Conservation (phyloP, 2,329 filamentous ascomycete genomes). For the Colletotrichum destructivum region DNA sequence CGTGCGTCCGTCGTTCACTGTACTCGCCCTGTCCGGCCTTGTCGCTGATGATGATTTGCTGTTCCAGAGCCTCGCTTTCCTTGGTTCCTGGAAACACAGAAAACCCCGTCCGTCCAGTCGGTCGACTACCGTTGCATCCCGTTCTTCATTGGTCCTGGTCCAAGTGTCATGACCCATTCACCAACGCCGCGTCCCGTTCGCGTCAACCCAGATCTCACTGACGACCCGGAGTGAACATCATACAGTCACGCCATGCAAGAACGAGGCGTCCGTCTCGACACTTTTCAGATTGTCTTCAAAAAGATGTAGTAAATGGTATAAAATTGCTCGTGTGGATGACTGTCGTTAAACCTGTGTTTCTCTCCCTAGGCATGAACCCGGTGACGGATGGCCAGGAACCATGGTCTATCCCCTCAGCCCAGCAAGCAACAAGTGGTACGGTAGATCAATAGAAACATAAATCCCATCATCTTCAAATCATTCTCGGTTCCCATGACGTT, state of each 20-base stretch:
- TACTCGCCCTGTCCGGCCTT: too few relatives aligned
- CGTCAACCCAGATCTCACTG: neutral
- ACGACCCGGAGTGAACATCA: neutral
- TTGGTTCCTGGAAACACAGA: neutral
- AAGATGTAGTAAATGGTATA: neutral
- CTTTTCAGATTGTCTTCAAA: too few relatives aligned
- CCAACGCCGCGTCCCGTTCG: neutral
- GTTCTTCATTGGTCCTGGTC: neutral
- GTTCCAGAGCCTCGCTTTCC: neutral
- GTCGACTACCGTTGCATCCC: neutral
- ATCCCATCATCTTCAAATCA: conserved; percentile 42
- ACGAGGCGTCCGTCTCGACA: too few relatives aligned
- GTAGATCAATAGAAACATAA: conserved; percentile 38
- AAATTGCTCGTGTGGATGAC: neutral
- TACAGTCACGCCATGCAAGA: too few relatives aligned
- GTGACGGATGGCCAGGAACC: conserved; percentile 57
- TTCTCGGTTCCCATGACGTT: conserved; percentile 45
- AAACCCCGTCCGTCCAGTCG: neutral
- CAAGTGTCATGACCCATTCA: neutral
- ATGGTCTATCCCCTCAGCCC: conserved; percentile 56
- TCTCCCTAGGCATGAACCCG: conserved; percentile 51
- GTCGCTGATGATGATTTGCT: conserved; percentile 13
- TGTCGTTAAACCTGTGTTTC: conserved; percentile 27
- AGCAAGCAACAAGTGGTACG: conserved; percentile 33
- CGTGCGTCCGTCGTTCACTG: neutral